phyloP scores from a whole-genome alignment of 2,329 filamentous ascomycete genomes.

The Pyrenophora graminea region DNA sequence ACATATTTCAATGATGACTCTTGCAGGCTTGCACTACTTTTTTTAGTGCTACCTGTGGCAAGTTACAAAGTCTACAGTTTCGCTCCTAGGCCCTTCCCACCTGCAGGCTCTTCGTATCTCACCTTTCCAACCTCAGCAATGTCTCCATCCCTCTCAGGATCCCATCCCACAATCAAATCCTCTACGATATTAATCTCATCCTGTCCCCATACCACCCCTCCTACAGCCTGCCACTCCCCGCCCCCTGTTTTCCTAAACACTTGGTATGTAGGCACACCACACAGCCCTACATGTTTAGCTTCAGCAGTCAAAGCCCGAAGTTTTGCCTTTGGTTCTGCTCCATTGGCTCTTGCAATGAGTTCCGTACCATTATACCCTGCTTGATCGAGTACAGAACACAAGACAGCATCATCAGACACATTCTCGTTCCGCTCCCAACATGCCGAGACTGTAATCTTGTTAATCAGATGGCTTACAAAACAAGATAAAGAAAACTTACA shows the following conservation, averaged over 20 bases:
- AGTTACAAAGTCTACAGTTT: constrained; percentile 5
- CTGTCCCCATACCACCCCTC: constrained; percentile 42
- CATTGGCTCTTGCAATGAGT: constrained; percentile 33
- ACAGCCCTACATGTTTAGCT: constrained; percentile 38
- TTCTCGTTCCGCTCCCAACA: constrained; percentile 41
- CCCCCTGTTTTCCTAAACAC: constrained; percentile 21
- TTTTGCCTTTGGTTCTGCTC: constrained; percentile 26
- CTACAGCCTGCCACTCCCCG: constrained; percentile 21
- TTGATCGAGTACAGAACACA: constrained; percentile 29
- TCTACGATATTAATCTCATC: constrained; percentile 42
- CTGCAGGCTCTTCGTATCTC: background rate
- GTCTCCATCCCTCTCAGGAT: constrained; percentile 10
- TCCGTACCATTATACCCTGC: constrained; percentile 32
- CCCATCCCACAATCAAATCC: constrained; percentile 43
- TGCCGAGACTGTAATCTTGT: constrained; percentile 29
- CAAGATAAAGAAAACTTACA: constrained; percentile 21
- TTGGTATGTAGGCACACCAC: constrained; percentile 42
- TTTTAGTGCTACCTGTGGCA: background rate
- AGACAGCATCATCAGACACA: constrained; percentile 32
- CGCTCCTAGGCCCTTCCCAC: background rate
- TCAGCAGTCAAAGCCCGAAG: constrained; percentile 37
- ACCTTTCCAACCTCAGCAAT: constrained; percentile 16
- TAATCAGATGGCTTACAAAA: constrained; percentile 5
- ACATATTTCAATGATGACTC: background rate
- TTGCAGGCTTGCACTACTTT: background rate